Base-by-base conservation (phyloP, 2,329 filamentous ascomycete genomes). In the Cytospora chrysosperma region DNA sequence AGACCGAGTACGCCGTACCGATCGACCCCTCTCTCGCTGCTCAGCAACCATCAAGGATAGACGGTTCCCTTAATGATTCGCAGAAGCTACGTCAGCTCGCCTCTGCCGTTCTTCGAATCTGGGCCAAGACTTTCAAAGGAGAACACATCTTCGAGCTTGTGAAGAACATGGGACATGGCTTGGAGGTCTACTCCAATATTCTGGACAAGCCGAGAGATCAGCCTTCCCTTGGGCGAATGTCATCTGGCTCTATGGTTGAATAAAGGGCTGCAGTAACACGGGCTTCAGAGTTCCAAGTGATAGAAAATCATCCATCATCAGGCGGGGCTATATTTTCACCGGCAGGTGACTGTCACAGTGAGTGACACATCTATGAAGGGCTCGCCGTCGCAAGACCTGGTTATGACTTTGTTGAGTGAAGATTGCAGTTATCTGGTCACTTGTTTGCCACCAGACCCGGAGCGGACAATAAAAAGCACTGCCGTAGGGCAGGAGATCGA, bases 51-150 rank as follows among this genome's bases (percentile, higher is more conserved):
- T 72, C 75, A 9, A 73, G 69, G 40, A 75, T 76, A 65, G 81
- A 83, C 54, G 73, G 78, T 49, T 75, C 76, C 24, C 74, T 77
- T 13, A 81, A 76, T 60, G 83, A 86, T 67, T 76, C 78, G 47
- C 75, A 77, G 21, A 83, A 82, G 69, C 72, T 87, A 56, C 78
- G 83, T 19, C 83, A 85, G 68, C 75, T 87, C 6, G 83, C 84
- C 0, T 81, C 79, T 17, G 84, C 84, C 0, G 84, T 88, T 28
- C 80, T 87, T 34, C 77, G 83, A 37, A 77, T 88, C 2, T 87
- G 85, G 85, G 83, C 84, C 0, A 84, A 86, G 70, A 83, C 84
- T 1, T 87, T 87, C 71, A 85, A 85, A 66, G 85, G 84, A 13
- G 80, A 80, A 13, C 84, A 87, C 68, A 82, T 87, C 8, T 87